Conservation (phyloP, 805 yeast genomes). For the Myxozyma nipponensis region DNA sequence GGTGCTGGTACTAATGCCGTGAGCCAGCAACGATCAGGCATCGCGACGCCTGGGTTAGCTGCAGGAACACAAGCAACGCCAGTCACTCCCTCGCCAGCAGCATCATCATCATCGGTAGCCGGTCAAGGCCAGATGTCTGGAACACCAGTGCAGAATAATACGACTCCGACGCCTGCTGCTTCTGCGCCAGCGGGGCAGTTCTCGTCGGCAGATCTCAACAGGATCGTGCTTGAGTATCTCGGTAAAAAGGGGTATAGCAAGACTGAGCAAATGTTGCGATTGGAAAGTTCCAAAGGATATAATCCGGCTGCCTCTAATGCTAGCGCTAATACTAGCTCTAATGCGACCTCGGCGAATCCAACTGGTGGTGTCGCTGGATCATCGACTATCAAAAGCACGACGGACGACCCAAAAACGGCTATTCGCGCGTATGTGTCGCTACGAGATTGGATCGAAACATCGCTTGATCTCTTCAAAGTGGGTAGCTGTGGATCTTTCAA, state of each 20-base stretch:
- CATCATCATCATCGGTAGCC: background rate
- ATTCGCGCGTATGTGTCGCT: conserved; percentile 76
- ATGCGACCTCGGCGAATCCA: conserved; percentile 22
- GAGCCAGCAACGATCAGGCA: background rate
- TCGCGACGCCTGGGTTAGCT: background rate
- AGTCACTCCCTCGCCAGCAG: background rate
- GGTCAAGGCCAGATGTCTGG: background rate
- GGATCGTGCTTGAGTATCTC: conserved; percentile 87
- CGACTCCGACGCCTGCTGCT: conserved; percentile 3
- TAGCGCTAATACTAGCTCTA: conserved; percentile 4
- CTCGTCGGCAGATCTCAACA: conserved; percentile 82
- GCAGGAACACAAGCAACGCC: background rate
- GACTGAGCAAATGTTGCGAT: conserved; percentile 89
- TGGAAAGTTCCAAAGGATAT: conserved; percentile 50
- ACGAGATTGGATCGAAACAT: conserved; percentile 84
- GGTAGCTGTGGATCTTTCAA: background rate
- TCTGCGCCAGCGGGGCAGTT: conserved; percentile 33
- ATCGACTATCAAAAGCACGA: conserved; percentile 28
- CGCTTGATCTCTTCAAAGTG: conserved; percentile 74
- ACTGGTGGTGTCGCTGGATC: conserved; percentile 29
- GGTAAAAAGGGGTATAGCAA: conserved; percentile 90
- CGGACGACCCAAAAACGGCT: conserved; percentile 63
- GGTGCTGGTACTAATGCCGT: background rate
- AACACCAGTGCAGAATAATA: background rate
- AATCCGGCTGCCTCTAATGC: conserved; percentile 19